Base-by-base conservation (phyloP, 495 filamentous ascomycete genomes). In the Rhypophila decipiens region DNA sequence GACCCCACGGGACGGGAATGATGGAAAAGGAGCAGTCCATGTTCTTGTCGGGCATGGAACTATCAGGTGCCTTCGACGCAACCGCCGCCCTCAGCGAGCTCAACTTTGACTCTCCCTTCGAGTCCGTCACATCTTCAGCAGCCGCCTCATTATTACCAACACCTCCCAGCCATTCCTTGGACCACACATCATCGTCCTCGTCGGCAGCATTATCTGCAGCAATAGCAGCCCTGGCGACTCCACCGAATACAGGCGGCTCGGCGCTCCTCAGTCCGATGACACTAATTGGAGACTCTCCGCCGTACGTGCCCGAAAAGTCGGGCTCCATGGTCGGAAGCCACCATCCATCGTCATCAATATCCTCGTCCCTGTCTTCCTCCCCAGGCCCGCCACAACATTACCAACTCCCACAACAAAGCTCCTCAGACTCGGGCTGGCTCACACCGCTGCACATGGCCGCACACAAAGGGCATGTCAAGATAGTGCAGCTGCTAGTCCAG, bases 361-460 rank as follows among this genome's bases (percentile, higher is more conserved):
- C 38, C 46, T 22, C 33, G 39, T 12, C 44, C 19, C 17, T 35
- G 39, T 24, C 39, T 24, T n/a, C 39, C 8, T 22, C 40, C 2
- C n/a, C 21, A 24, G 3, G 12, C 22, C 24, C 42, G 17, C 27
- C 42, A 4, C 12, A 46, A 13, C 21, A 46, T n/a, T n/a, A n/a
- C n/a, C n/a, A n/a, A 8, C 24, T 12, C 24, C 24, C 13, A 48
- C 42, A 19, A n/a, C n/a, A n/a, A n/a, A n/a, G n/a, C n/a, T n/a
- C n/a, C n/a, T n/a, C n/a, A 46, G 33, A 21, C 38, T 33, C 33
- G 4, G 50, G 51, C 17, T 61, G 58, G 58, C 46, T 47, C 5
- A 38, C 55, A 8, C 20, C 51, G n/a, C 49, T 64, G 5, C 60
- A 64, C 41, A 52, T 59, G n/a, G 60, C 60, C 0, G 58, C 58